Evolutionary conservation across 2,329 filamentous ascomycete species (phyloP), one percentile per base, ranked within the genome.

Genomic region (Pseudocercospora fuligena): DNA sequence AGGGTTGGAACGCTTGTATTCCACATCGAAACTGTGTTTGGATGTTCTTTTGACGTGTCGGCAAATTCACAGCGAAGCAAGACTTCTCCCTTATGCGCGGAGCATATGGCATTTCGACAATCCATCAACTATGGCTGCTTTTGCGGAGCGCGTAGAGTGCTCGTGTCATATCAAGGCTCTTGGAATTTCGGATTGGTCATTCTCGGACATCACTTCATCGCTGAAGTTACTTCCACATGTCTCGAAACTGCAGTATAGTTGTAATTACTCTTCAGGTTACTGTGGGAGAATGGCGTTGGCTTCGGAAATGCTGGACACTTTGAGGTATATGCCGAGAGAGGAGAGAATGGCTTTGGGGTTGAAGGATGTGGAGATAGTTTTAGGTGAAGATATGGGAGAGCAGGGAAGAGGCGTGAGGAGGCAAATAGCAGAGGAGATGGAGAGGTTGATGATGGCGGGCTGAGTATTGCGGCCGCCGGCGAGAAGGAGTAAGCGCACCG

Each of bases 31-130:
- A 33, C 60, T 65, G 11, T 46, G 67, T 29, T 62, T 67, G 14
- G 40, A 47, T 16, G 40, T 70, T n/a, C 60, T 69, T n/a, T 60
- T 43, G 11, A 66, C 64, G 3, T 66, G 64, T 40, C 56, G 43
- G 23, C 61, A 58, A 33, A 63, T 68, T n/a, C 46, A 70, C 43
- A 59, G 53, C n/a, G 69, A 69, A 21, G 62, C 66, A 3, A 47
- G 66, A 12, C 36, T 66, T 2, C 53, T 66, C 1, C 66, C 69
- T 14, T 69, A 68, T 36, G 11, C 47, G n/a, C 47, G 5, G 21
- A 25, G 23, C 25, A 12, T 23, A 2, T 51, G 21, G n/a, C 47
- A 51, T 7, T 51, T 51, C 21, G 47, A 51, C 16, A 4, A 51
- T 11, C 47, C 47, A 6, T 25, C 19, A 21, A 51, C 47, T n/a